Conservation (phyloP, 2,329 filamentous ascomycete genomes). For the Alternaria triticimaculans region DNA sequence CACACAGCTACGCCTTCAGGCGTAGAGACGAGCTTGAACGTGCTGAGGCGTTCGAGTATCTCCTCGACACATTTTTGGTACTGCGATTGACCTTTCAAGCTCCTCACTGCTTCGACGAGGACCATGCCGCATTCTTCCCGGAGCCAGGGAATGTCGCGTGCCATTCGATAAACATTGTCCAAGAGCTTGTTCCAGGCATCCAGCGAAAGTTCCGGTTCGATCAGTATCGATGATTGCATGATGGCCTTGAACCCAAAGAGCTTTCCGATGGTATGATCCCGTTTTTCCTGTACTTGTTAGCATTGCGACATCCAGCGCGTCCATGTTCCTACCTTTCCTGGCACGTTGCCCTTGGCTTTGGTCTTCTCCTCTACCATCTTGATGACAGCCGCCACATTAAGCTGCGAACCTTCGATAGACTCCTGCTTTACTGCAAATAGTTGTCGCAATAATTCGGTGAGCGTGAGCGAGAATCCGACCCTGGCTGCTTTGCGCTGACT, state of each 20-base stretch:
- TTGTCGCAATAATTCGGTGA: slow-evolving; percentile 80
- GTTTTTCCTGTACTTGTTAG: slow-evolving; percentile 71
- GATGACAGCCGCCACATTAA: slow-evolving; percentile 54
- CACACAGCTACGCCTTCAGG: slow-evolving; percentile 90
- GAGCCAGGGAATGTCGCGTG: slow-evolving; percentile 85
- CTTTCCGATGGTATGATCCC: slow-evolving; percentile 83
- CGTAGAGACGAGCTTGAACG: slow-evolving; percentile 74
- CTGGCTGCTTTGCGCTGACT: slow-evolving; percentile 89
- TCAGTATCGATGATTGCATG: slow-evolving; percentile 77
- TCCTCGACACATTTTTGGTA: slow-evolving; percentile 65
- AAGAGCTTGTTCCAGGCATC: slow-evolving; percentile 71
- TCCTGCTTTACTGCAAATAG: slow-evolving; percentile 61
- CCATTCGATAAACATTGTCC: slow-evolving; percentile 74
- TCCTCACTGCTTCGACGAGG: slow-evolving; percentile 73
- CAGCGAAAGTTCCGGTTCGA: slow-evolving; percentile 61
- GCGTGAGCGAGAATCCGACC: slow-evolving; percentile 85
- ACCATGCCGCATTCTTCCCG: slow-evolving; percentile 86
- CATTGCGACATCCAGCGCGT: slow-evolving; percentile 1
- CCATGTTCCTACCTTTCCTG: slow-evolving; percentile 57
- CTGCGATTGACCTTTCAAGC: slow-evolving; percentile 51
- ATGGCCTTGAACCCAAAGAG: slow-evolving; percentile 88
- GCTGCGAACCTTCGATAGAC: slow-evolving; percentile 41
- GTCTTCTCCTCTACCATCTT: slow-evolving; percentile 62
- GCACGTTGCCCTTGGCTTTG: slow-evolving; percentile 58
- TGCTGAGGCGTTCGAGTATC: slow-evolving; percentile 67